Base-by-base conservation (phyloP, 257 asterid species). In the Vinca minor region DNA sequence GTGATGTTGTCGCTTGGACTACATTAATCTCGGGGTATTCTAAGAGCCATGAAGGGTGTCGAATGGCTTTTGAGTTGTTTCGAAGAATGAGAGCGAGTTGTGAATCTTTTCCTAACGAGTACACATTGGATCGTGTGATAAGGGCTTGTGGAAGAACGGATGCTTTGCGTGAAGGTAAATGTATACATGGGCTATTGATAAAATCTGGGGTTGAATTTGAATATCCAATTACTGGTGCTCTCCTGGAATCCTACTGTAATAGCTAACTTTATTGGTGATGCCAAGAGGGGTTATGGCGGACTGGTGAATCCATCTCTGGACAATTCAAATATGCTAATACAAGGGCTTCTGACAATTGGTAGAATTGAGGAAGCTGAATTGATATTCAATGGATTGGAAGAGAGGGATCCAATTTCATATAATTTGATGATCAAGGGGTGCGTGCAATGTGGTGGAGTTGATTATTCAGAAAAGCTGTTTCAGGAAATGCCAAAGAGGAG, bases 1-100 rank as follows among this genome's bases (percentile, higher is more conserved):
- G 76, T 13, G 75, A 88, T 57, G 91, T 91, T 72, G 81, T 85
- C 64, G 95, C 81, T 20, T 91, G 96, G 98, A 88, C 96, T 41
- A 64, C 84, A 6, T 73, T 88, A 77, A 82, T 91, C 49, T 85
- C 95, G 1, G 98, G 98, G 42, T 80, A 78, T 71, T 83, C 79
- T 14, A 86, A 74, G 82, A 82, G 78, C 21, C 84, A 68, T 41
- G 82, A 61, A 17, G 84, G 77, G 26, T 80, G 84, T 63, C 65
- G 52, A 65, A 79, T 67, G 74, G 94, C 90, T 12, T 64, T 91
- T 71, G 80, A 84, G 84, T 29, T 86, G 74, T 88, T 88, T 66
- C 69, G 46, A 70, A 56, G 32, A 77, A 91, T 91, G 95, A 69
- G 79, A 65, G 73, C 67, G 62, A 63, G 47, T 65, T 52, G 21